Percentiles rank a stretch among this genome's conserved stretches.
Conservation (phyloP, 495 filamentous ascomycete genomes). For the Coniosporium apollinis region DNA sequence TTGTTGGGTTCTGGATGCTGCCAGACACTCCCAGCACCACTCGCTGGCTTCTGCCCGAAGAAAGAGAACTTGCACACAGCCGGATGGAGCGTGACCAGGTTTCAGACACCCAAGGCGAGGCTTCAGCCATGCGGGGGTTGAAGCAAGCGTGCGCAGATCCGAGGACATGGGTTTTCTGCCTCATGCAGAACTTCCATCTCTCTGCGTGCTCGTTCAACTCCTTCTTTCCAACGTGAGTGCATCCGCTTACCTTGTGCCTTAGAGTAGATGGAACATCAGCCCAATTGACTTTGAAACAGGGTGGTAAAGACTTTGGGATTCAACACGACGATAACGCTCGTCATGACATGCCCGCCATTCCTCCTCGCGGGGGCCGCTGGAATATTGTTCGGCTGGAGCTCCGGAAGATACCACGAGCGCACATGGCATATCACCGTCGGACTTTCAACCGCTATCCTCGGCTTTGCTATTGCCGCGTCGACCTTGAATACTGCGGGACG, state of each 20-base stretch:
- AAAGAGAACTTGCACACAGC: too few relatives aligned
- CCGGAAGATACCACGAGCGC: constrained; percentile 29
- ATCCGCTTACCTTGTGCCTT: too few relatives aligned
- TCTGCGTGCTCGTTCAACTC: constrained; percentile 28
- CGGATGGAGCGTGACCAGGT: constrained; percentile 19
- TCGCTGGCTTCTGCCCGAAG: too few relatives aligned
- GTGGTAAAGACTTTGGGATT: too few relatives aligned
- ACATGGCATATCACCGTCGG: constrained; percentile 31
- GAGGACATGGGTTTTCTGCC: constrained; percentile 13
- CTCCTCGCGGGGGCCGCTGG: constrained; percentile 25
- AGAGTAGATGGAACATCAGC: too few relatives aligned
- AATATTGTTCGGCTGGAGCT: constrained; percentile 26
- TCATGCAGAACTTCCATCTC: constrained; percentile 18
- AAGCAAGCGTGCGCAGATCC: constrained; percentile 1
- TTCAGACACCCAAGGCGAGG: background rate
- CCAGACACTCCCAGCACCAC: too few relatives aligned
- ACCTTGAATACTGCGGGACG: constrained; percentile 29
- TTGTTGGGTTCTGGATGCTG: too few relatives aligned
- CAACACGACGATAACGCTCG: too few relatives aligned
- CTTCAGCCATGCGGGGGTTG: background rate
- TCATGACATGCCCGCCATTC: constrained; percentile 35
- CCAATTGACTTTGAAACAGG: too few relatives aligned
- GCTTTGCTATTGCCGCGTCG: constrained; percentile 29
- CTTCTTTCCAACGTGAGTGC: constrained; percentile 41
- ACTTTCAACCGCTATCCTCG: constrained; percentile 28